These are phyloP conservation scores for Wolfiporia cocos DNA, from an alignment of 1,284 basidiomycete species.

Conservation along the genomic window DNA sequence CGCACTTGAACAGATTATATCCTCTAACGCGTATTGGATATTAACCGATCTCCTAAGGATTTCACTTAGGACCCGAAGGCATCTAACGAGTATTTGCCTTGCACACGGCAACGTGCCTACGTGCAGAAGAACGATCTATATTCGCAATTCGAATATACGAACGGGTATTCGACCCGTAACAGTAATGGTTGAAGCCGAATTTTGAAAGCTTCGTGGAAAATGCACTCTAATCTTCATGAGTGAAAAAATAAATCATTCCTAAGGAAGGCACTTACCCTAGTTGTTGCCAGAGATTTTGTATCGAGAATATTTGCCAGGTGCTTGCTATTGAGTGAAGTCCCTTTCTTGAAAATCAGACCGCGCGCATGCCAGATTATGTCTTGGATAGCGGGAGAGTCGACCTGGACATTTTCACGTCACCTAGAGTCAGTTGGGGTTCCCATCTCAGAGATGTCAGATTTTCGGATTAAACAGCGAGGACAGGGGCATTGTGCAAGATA, in stretches of 20 bases:
- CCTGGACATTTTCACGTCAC: background rate
- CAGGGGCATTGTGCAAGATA: conserved; percentile 17
- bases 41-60: no score
- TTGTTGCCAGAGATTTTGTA: background rate
- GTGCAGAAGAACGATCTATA: no score
- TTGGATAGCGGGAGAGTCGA: background rate
- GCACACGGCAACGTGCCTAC: no score
- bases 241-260: background rate
- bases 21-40: no score
- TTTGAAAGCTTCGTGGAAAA: conserved; percentile 20
- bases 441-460: conserved; percentile 10
- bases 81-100: no score
- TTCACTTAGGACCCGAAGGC: no score
- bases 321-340: background rate
- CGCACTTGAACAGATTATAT: no score
- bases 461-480: conserved; percentile 22
- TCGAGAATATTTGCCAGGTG: background rate
- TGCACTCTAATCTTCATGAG: conserved; percentile 18
- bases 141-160: no score
- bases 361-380: background rate
- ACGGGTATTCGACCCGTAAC: no score
- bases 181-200: conserved; percentile 20
- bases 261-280: background rate
- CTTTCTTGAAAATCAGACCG: background rate
- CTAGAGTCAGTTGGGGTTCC: background rate